phyloP scores from a whole-genome alignment of 2,329 filamentous ascomycete species.

The Stagonosporopsis cucurbitacearum region DNA sequence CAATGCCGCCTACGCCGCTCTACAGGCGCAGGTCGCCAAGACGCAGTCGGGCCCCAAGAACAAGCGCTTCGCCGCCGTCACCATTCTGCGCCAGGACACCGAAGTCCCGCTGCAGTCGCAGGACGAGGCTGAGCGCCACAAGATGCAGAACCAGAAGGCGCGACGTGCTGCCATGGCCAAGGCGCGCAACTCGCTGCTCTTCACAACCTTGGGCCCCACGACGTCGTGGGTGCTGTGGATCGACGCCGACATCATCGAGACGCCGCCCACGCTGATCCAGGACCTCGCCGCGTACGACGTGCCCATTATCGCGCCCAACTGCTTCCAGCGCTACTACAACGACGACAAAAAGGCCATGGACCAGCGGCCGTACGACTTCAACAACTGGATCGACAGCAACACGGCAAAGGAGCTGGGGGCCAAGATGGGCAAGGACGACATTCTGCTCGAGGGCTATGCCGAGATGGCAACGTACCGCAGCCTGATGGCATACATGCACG shows the following conservation, averaged over 20 bases:
- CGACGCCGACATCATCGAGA: slow-evolving; percentile 90
- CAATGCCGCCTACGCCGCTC: slow-evolving; percentile 79
- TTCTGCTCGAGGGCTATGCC: slow-evolving; percentile 89
- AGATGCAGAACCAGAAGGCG: slow-evolving; percentile 85
- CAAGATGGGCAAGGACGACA: slow-evolving; percentile 88
- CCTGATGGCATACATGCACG: slow-evolving; percentile 85
- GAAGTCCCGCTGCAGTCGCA: slow-evolving; percentile 82
- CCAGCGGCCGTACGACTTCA: slow-evolving; percentile 92
- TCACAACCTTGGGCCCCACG: slow-evolving; percentile 88
- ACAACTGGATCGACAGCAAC: slow-evolving; percentile 93
- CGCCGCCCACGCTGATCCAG: slow-evolving; percentile 83
- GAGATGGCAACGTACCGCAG: slow-evolving; percentile 92
- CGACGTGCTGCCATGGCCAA: slow-evolving; percentile 90
- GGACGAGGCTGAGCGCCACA: slow-evolving; percentile 87
- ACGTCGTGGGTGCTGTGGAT: slow-evolving; percentile 98
- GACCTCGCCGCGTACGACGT: slow-evolving; percentile 88
- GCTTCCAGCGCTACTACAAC: slow-evolving; percentile 80
- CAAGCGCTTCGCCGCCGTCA: slow-evolving; percentile 88
- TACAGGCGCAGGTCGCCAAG: slow-evolving; percentile 84
- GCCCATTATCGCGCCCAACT: slow-evolving; percentile 93
- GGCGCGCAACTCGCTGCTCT: slow-evolving; percentile 91
- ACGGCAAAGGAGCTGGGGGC: slow-evolving; percentile 76
- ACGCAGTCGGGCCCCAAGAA: slow-evolving; percentile 84
- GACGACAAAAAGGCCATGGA: slow-evolving; percentile 74
- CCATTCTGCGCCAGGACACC: slow-evolving; percentile 94